Percentiles rank a stretch among this genome's conserved stretches.
Conservation (phyloP, 225 moss, liverwort and hornwort genomes). For the Thuidium tamariscinum region DNA sequence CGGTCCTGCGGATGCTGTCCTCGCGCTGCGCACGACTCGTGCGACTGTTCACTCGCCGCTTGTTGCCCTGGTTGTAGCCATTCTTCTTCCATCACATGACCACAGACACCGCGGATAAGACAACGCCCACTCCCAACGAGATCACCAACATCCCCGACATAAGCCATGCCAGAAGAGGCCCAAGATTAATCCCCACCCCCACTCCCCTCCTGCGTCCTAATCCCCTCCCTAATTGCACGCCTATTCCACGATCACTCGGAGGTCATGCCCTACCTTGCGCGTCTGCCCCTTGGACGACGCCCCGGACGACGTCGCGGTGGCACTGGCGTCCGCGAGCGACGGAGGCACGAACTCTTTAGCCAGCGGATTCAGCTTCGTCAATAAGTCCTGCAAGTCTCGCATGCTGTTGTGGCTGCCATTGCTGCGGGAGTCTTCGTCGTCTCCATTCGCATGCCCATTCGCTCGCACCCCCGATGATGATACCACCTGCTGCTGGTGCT, state of each 20-base stretch:
- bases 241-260: neutral
- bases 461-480: neutral
- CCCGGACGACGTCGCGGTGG: constrained; percentile 24
- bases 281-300: constrained; percentile 52
- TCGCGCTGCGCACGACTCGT: constrained; percentile 92
- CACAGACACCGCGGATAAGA: constrained; percentile 25
- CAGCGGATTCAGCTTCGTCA: constrained; percentile 86
- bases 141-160: neutral
- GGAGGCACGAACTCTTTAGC: constrained; percentile 89
- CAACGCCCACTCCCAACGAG: neutral
- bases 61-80: constrained; percentile 65
- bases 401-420: constrained; percentile 73
- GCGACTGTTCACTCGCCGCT: constrained; percentile 72
- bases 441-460: constrained; percentile 32
- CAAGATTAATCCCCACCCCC: neutral
- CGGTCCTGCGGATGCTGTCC: constrained; percentile 89
- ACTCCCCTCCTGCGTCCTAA: neutral
- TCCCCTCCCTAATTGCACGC: constrained; percentile 13
- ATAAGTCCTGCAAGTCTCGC: constrained; percentile 81
- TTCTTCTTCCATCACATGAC: constrained; percentile 64
- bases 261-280: constrained; percentile 53
- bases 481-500: neutral
- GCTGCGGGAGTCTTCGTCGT: constrained; percentile 61
- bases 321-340: constrained; percentile 49
- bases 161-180: neutral